These are phyloP conservation scores for Geotrichum armillariae DNA, from an alignment of 1,139 yeast genomes.

Conservation along the genomic window DNA sequence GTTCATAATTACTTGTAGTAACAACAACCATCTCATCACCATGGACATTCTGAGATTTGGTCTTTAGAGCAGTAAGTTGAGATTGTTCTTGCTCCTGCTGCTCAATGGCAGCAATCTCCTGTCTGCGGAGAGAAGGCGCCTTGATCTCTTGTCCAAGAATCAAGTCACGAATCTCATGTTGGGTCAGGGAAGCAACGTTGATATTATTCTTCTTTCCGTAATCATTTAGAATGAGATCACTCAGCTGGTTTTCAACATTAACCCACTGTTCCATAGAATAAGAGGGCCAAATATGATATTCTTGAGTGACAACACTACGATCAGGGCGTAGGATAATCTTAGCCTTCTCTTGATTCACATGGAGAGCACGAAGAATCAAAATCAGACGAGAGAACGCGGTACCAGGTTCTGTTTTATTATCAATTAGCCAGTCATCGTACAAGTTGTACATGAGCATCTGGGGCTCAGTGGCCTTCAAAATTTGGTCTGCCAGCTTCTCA, in stretches of 20 bases:
- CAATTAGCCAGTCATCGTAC: constrained; percentile 87
- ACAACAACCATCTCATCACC: constrained; percentile 96
- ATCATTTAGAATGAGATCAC: constrained; percentile 84
- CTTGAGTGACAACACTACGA: constrained; percentile 62
- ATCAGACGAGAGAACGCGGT: constrained; percentile 92
- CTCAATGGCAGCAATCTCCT: constrained; percentile 78
- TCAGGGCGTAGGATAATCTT: constrained; percentile 78
- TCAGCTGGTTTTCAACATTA: constrained; percentile 78
- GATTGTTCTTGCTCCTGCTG: constrained; percentile 47
- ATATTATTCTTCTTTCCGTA: constrained; percentile 85
- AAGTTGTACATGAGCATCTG: constrained; percentile 88
- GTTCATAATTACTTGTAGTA: constrained; percentile 88
- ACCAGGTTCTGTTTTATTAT: constrained; percentile 62
- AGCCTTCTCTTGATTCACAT: constrained; percentile 74
- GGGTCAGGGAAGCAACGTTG: constrained; percentile 83
- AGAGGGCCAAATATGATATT: constrained; percentile 93
- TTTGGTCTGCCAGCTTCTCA: constrained; percentile 76
- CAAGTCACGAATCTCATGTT: constrained; percentile 89
- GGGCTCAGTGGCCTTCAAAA: constrained; percentile 85
- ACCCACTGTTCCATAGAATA: constrained; percentile 90
- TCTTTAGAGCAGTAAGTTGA: constrained; percentile 73
- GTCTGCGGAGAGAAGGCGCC: constrained; percentile 84
- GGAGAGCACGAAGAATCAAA: constrained; percentile 74
- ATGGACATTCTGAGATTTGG: constrained; percentile 85
- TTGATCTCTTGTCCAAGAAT: constrained; percentile 91